A percentile compares a stretch with the other conserved stretches of the same genome.
phyloP scores from a whole-genome alignment of 441 rosid genomes.

The Bruguiera hainesii region DNA sequence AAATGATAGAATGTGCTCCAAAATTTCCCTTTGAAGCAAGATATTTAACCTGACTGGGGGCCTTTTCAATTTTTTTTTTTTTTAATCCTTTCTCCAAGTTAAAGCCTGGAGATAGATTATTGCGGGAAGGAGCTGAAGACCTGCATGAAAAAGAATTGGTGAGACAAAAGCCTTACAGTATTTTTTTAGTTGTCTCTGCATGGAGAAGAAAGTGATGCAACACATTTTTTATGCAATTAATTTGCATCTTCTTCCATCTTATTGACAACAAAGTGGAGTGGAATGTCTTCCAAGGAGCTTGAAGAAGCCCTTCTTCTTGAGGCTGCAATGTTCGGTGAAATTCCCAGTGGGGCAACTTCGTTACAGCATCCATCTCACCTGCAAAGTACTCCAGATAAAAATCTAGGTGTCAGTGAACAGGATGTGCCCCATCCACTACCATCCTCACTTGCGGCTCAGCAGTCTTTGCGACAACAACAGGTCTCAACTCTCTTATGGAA shows the following conservation, averaged over 20 bases:
- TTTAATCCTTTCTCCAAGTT: slow-evolving; percentile 11
- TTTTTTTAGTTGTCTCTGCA: background rate
- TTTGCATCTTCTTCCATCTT: slow-evolving; percentile 13
- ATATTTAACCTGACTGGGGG: no score
- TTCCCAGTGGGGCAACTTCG: slow-evolving; percentile 28
- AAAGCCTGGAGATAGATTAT: slow-evolving; percentile 44
- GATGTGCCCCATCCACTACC: slow-evolving; percentile 23
- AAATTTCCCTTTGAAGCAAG: no score
- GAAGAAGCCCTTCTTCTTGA: slow-evolving; percentile 67
- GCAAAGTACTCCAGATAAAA: slow-evolving; percentile 20
- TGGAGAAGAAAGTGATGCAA: background rate
- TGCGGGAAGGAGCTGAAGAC: slow-evolving; percentile 27
- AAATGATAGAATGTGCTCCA: no score
- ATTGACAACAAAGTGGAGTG: slow-evolving; percentile 47
- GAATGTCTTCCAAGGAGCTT: slow-evolving; percentile 57
- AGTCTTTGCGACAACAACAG: slow-evolving; percentile 36
- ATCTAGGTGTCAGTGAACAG: slow-evolving; percentile 13
- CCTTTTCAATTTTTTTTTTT: no score
- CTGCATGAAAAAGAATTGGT: slow-evolving; percentile 28
- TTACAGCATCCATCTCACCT: slow-evolving; percentile 18
- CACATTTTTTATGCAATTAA: slow-evolving; percentile 12
- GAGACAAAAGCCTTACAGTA: slow-evolving; percentile 20
- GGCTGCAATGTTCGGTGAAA: slow-evolving; percentile 51
- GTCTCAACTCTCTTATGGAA: slow-evolving; percentile 19
- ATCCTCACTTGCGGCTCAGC: slow-evolving; percentile 23